These are phyloP conservation scores for Epichloe coenophiala DNA, from an alignment of 2,329 filamentous ascomycete genomes.

Conservation along the genomic window DNA sequence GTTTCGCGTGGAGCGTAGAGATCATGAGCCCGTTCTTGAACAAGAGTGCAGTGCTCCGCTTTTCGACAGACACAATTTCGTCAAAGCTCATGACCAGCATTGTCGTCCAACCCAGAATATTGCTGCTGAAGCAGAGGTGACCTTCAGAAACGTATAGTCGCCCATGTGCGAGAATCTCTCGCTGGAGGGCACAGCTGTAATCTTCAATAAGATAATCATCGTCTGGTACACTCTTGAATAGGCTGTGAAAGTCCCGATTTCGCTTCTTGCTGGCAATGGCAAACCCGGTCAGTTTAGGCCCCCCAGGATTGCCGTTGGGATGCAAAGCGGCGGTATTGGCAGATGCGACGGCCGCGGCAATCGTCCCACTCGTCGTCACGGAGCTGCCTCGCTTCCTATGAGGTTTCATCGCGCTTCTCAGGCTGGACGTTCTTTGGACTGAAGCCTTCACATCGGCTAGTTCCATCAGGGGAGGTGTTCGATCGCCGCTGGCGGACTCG, in stretches of 20 bases:
- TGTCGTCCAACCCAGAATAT: conserved; percentile 95
- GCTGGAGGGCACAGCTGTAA: conserved; percentile 90
- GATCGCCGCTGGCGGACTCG: conserved; percentile 39
- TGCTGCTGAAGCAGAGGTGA: conserved; percentile 96
- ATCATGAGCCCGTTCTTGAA: conserved; percentile 98
- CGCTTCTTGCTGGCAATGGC: conserved; percentile 92
- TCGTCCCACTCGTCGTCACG: conserved; percentile 48
- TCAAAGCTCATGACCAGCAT: conserved; percentile 97
- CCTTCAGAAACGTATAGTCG: conserved; percentile 93
- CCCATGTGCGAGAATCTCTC: conserved; percentile 89
- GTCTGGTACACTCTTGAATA: conserved; percentile 94
- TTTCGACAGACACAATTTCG: conserved; percentile 92
- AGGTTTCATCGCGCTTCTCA: conserved; percentile 46
- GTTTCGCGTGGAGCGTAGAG: conserved; percentile 85
- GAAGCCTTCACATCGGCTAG: conserved; percentile 49
- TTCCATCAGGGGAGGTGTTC: conserved; percentile 49
- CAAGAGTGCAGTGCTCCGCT: conserved; percentile 85
- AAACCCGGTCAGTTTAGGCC: conserved; percentile 80
- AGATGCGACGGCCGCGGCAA: conserved; percentile 60
- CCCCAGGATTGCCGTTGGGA: conserved; percentile 40
- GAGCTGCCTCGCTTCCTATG: conserved; percentile 77
- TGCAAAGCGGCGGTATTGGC: conserved; percentile 57
- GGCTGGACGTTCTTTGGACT: conserved; percentile 51
- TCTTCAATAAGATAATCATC: conserved; percentile 98
- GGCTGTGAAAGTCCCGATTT: conserved; percentile 83